phyloP scores from a whole-genome alignment of 176 grass and related monocot genomes.

The Tuctoria greenei region DNA sequence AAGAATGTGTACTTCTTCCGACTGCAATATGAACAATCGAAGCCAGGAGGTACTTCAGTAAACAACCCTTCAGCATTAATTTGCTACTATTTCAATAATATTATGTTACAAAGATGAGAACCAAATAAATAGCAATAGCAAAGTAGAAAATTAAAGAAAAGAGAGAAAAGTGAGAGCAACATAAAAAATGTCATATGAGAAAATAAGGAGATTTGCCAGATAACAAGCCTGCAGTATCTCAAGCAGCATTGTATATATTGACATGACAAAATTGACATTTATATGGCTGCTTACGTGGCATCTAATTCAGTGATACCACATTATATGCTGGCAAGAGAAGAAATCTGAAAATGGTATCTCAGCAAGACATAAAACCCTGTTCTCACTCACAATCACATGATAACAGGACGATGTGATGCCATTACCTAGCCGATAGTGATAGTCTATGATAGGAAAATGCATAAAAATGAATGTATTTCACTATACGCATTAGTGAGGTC shows the following conservation, averaged over 20 bases:
- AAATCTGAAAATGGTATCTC: neutral
- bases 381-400: neutral
- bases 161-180: neutral
- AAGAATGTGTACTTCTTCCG: conserved; percentile 44
- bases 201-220: conserved; percentile 17
- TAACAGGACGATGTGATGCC: neutral
- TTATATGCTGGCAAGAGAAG: neutral
- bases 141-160: neutral
- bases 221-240: neutral
- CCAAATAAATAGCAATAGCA: conserved; percentile 5
- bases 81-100: neutral
- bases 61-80: neutral
- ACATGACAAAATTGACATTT: neutral
- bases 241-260: conserved; percentile 16
- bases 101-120: neutral
- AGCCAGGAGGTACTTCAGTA: neutral
- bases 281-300: conserved; percentile 8
- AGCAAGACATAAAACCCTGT: neutral
- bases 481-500: neutral
- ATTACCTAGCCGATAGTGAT: neutral
- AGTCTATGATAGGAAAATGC: neutral
- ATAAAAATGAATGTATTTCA: neutral
- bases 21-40: conserved; percentile 44
- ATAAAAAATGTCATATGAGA: conserved; percentile 1
- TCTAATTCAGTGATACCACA: neutral